Conservation (phyloP, 2,329 filamentous ascomycete species). For the Cladophialophora immunda region DNA sequence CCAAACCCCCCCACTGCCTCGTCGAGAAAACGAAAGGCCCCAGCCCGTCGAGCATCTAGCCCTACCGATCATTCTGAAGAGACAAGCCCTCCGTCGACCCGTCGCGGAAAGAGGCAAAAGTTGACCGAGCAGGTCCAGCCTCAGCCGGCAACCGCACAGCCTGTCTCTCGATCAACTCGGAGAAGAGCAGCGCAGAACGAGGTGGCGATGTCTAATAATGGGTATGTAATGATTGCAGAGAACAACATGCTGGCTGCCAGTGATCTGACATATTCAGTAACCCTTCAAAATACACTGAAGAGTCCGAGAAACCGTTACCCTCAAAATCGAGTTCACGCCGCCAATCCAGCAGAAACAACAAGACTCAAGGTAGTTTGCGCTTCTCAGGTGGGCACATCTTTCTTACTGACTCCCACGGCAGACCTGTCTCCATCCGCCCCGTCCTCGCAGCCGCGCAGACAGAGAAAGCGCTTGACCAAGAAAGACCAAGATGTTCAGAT, state of each 20-base stretch:
- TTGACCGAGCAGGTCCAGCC: conserved; percentile 59
- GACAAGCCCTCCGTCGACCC: conserved; percentile 48
- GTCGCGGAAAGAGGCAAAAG: conserved; percentile 77
- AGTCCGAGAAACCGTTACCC: conserved; percentile 62
- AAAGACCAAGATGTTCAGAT: conserved; percentile 73
- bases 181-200: conserved; percentile 32
- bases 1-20: conserved; percentile 53
- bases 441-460: conserved; percentile 51
- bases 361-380: conserved; percentile 62
- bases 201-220: conserved; percentile 47
- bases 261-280: conserved; percentile 56
- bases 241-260: conserved; percentile 31
- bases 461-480: conserved; percentile 63
- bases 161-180: conserved; percentile 28
- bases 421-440: conserved; percentile 48
- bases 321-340: conserved; percentile 73
- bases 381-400: conserved; percentile 31
- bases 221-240: conserved; percentile 22
- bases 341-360: conserved; percentile 73
- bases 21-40: conserved; percentile 76
- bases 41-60: conserved; percentile 61
- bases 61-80: conserved; percentile 48
- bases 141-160: conserved; percentile 46
- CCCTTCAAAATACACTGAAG: conserved; percentile 70
- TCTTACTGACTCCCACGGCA: conserved; percentile 31